phyloP scores from a whole-genome alignment of 2,329 filamentous ascomycete species.

The Pyricularia grisea region DNA sequence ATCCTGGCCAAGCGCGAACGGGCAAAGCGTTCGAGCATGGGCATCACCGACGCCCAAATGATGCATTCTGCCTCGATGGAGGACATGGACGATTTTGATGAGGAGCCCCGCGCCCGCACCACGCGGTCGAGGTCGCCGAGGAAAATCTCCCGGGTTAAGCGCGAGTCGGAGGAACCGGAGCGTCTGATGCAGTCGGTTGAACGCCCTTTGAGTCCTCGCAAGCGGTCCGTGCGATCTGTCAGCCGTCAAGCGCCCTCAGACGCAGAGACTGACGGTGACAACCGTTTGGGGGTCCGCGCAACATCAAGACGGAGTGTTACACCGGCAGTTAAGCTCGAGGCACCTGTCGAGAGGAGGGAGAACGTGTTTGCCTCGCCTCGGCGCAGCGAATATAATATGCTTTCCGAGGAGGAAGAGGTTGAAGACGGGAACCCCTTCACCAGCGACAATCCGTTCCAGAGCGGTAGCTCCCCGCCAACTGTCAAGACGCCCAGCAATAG shows the following conservation, averaged over 20 bases:
- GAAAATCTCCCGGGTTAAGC: conserved; percentile 42
- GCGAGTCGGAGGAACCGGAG: conserved; percentile 23
- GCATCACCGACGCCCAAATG: conserved; percentile 63
- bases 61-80: conserved; percentile 44
- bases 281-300: conserved; percentile 7
- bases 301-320: conserved; percentile 35
- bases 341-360: conserved; percentile 30
- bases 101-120: conserved; percentile 35
- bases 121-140: conserved; percentile 44
- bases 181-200: conserved; percentile 16
- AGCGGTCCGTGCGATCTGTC: conserved; percentile 42
- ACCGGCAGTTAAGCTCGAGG: conserved; percentile 46
- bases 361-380: not conserved
- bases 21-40: conserved; percentile 77
- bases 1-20: conserved; percentile 65
- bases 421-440: conserved; percentile 61
- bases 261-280: conserved; percentile 35
- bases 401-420: conserved; percentile 6
- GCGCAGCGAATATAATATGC: not conserved
- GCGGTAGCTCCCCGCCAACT: conserved; percentile 60
- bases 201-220: conserved; percentile 37
- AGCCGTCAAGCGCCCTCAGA: conserved; percentile 47
- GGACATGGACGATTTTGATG: conserved; percentile 36
- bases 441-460: conserved; percentile 88
- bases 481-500: conserved; percentile 37